phyloP scores from a whole-genome alignment of 306 rosid genomes.

The Citrullus colocynthis region DNA sequence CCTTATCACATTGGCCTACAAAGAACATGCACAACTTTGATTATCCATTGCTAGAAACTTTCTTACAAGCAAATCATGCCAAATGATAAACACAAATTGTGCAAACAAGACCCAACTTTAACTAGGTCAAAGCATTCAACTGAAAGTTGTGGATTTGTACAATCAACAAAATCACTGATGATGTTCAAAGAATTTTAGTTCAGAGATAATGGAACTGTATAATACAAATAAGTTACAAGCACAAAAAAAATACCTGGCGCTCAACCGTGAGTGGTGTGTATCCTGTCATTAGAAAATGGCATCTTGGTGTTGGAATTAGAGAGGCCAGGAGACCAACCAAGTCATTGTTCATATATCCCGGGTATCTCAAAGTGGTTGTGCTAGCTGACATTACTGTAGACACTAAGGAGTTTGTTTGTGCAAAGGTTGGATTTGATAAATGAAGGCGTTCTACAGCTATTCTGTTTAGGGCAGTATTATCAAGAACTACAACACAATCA shows the following conservation, averaged over 20 bases:
- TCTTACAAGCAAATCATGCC: neutral
- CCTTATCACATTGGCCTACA: conserved; percentile 88
- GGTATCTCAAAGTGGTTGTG: conserved; percentile 92
- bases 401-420: conserved; percentile 92
- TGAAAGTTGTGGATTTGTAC: no score
- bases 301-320: conserved; percentile 91
- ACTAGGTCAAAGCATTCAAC: neutral
- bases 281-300: conserved; percentile 99
- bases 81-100: neutral
- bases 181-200: neutral
- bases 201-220: neutral
- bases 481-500: conserved; percentile 98
- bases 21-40: conserved; percentile 10
- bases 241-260: conserved; percentile 56
- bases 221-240: neutral
- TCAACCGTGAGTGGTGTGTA: conserved; percentile 97
- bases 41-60: neutral
- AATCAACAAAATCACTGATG: neutral
- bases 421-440: conserved; percentile 91
- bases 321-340: conserved; percentile 99
- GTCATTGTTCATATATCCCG: conserved; percentile 99
- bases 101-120: conserved; percentile 8
- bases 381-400: conserved; percentile 99
- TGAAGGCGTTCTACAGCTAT: conserved; percentile 98
- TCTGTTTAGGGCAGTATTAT: conserved; percentile 91